Evolutionary conservation across 148 eudicot genomes (phyloP).

Genomic region (Nyssa sinensis): DNA sequence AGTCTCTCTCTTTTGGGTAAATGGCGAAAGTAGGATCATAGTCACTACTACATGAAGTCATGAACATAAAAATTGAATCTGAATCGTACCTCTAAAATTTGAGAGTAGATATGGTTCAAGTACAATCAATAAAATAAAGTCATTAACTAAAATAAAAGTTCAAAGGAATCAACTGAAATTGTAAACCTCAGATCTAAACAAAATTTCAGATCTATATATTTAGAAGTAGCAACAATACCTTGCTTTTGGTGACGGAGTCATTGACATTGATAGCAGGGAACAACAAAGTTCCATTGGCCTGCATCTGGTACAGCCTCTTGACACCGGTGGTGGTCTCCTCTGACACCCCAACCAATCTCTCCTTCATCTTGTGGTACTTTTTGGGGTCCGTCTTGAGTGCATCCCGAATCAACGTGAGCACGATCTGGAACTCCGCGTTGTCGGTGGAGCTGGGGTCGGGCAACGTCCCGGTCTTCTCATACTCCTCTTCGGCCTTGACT

Average conservation of each 20-base stretch:
- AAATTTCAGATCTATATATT: neutral
- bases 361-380: constrained; percentile 83
- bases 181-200: neutral
- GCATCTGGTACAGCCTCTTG: constrained; percentile 99
- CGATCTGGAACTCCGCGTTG: constrained; percentile 87
- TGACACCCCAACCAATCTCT: constrained; percentile 85
- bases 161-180: neutral
- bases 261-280: constrained; percentile 98
- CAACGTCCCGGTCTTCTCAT: constrained; percentile 50
- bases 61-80: no score
- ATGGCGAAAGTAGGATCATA: no score
- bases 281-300: constrained; percentile 62
- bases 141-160: no score
- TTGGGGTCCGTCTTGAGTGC: constrained; percentile 75
- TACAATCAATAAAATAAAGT: no score
- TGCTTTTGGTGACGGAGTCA: constrained; percentile 99
- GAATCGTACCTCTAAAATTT: no score
- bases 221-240: constrained; percentile 39
- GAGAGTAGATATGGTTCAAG: no score
- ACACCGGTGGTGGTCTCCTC: constrained; percentile 99
- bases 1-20: no score
- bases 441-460: constrained; percentile 83
- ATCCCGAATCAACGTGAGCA: constrained; percentile 64
- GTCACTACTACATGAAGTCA: no score
- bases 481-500: constrained; percentile 93